These are phyloP conservation scores for Vachellia collinsii DNA, from an alignment of 306 rosid species.

Conservation along the genomic window DNA sequence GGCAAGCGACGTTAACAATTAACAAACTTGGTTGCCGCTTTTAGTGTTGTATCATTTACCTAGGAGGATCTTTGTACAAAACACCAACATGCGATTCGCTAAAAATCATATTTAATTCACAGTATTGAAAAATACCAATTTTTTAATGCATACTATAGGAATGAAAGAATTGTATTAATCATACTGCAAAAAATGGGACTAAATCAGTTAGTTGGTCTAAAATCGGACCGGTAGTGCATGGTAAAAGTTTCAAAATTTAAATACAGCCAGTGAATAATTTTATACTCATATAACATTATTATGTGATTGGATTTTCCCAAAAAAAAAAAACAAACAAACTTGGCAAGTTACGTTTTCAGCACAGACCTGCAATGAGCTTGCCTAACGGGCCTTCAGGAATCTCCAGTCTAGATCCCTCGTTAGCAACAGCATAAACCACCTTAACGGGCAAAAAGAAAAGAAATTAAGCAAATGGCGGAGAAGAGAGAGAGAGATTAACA, in stretches of 20 bases:
- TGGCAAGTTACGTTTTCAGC: background rate
- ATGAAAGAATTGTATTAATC: background rate
- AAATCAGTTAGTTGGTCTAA: background rate
- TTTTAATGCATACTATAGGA: background rate
- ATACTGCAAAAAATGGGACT: background rate
- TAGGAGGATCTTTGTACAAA: background rate
- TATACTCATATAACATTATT: background rate
- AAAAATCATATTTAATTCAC: too few species aligned
- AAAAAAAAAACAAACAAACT: background rate
- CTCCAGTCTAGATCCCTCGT: constrained; percentile 84
- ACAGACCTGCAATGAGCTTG: constrained; percentile 79
- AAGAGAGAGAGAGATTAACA: background rate
- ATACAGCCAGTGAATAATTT: background rate
- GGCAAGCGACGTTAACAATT: too few species aligned
- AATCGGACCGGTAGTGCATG: background rate
- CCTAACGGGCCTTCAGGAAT: constrained; percentile 94
- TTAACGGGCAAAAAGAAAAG: too few species aligned
- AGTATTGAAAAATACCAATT: background rate
- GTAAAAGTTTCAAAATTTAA: background rate
- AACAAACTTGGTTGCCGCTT: background rate
- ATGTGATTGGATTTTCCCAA: background rate
- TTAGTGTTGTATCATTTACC: background rate
- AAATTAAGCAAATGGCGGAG: background rate
- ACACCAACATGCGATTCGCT: too few species aligned
- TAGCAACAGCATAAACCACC: constrained; percentile 91